A percentile compares a stretch with the other conserved stretches of the same genome.
phyloP scores from a whole-genome alignment of 768 basidiomycete genomes.

The Rhizopogon sp. region DNA sequence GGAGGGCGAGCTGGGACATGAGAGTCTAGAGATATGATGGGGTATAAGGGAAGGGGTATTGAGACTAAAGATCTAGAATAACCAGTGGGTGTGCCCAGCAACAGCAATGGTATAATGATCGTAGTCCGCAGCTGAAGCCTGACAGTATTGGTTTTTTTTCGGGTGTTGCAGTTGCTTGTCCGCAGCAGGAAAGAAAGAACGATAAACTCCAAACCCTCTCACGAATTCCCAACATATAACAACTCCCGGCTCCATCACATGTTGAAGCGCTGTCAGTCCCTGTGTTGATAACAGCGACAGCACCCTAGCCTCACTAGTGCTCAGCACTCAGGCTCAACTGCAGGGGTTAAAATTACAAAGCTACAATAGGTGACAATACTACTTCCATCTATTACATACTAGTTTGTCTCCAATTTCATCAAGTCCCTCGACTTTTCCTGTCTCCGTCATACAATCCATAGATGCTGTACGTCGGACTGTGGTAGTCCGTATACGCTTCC shows the following conservation, averaged over 20 bases:
- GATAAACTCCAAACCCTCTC: neutral
- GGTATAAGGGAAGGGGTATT: slow-evolving; percentile 18
- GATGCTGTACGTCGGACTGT: slow-evolving; percentile 80
- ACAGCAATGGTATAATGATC: neutral
- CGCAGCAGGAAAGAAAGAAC: neutral
- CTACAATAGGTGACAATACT: slow-evolving; percentile 3
- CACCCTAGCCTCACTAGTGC: neutral
- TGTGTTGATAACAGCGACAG: neutral
- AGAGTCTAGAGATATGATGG: slow-evolving; percentile 3
- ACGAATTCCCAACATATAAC: neutral
- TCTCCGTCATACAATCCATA: slow-evolving; percentile 69
- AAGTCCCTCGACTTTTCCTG: slow-evolving; percentile 41
- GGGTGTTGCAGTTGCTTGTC: neutral
- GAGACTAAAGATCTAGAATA: neutral
- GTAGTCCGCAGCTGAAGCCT: slow-evolving; percentile 2
- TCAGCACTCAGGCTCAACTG: neutral
- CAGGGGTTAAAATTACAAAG: slow-evolving; percentile 5
- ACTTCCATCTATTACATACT: neutral
- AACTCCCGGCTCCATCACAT: slow-evolving; percentile 2
- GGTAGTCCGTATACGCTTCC: slow-evolving; percentile 59
- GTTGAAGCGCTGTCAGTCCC: neutral
- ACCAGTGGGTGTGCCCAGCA: neutral
- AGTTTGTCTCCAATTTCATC: neutral
- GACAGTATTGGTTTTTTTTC: slow-evolving; percentile 4
- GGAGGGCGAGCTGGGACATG: slow-evolving; percentile 17